These are phyloP conservation scores for Aspergillus pseudonomiae DNA, from an alignment of 2,329 filamentous ascomycete species.

Conservation along the genomic window DNA sequence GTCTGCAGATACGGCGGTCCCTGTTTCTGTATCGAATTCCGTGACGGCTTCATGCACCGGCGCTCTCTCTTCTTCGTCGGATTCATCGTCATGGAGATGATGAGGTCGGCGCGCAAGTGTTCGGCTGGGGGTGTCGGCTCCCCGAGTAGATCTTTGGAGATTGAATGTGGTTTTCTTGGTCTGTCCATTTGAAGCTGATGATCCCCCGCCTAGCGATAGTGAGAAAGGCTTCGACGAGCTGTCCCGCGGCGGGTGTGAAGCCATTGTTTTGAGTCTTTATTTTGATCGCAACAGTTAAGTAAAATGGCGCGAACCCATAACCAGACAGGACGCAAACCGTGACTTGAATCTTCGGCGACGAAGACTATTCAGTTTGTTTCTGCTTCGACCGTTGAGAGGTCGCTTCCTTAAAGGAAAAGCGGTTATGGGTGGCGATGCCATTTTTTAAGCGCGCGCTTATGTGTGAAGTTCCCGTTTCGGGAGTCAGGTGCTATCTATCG, in stretches of 20 bases:
- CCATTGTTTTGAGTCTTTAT: conserved; percentile 14
- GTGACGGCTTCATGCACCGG: conserved; percentile 52
- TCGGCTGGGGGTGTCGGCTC: conserved; percentile 19
- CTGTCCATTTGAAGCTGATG: conserved; percentile 33
- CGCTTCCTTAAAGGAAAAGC: neutral
- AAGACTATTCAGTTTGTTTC: neutral
- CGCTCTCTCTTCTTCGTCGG: conserved; percentile 54
- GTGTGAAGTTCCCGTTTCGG: neutral
- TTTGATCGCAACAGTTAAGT: neutral
- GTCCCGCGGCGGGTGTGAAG: conserved; percentile 16
- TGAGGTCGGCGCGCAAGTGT: conserved; percentile 35
- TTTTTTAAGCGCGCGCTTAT: conserved; percentile 26
- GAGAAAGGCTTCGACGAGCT: conserved; percentile 40
- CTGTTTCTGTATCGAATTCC: conserved; percentile 55
- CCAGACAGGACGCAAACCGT: neutral
- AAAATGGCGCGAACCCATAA: neutral
- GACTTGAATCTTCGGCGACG: neutral
- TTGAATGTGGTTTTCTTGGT: conserved; percentile 38
- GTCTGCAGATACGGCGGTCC: conserved; percentile 46
- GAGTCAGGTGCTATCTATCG: neutral
- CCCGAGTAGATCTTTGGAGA: conserved; percentile 30
- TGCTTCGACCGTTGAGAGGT: neutral
- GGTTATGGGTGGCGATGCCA: conserved; percentile 19
- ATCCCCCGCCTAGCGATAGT: conserved; percentile 37
- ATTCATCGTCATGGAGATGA: conserved; percentile 52